Conservation (phyloP, 768 basidiomycete species). For the Gymnopilus dilepis region DNA sequence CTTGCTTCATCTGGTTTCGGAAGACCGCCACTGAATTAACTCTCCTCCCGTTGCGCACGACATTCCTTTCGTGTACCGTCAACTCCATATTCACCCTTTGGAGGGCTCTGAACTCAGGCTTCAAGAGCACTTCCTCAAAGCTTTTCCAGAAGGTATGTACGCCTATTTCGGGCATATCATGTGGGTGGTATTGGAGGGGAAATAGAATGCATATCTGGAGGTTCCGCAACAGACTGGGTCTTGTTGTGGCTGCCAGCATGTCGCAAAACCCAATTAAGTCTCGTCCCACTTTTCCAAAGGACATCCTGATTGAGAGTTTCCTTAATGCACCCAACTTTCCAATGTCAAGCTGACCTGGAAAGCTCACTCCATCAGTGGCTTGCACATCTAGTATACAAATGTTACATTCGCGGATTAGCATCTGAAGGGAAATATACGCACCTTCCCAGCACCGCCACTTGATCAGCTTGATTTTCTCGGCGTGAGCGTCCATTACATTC, state of each 20-base stretch:
- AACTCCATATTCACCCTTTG: conserved; percentile 20
- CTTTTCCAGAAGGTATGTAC: conserved; percentile 18
- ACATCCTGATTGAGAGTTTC: conserved; percentile 24
- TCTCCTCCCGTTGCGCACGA: conserved; percentile 12
- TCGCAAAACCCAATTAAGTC: conserved; percentile 22
- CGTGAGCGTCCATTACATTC: conserved; percentile 19
- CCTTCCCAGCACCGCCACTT: conserved; percentile 30
- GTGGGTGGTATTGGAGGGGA: conserved; percentile 16
- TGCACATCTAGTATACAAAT: conserved; percentile 8
- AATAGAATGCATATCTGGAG: conserved; percentile 22
- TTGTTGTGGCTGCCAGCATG: conserved; percentile 17
- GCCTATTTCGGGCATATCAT: conserved; percentile 10
- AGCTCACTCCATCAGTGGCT: conserved; percentile 14
- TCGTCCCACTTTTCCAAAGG: conserved; percentile 21
- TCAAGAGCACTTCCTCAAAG: conserved; percentile 12
- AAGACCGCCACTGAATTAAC: conserved; percentile 19
- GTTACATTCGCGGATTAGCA: not conserved
- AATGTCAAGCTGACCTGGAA: conserved; percentile 21
- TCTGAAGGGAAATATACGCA: not conserved
- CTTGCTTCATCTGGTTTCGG: conserved; percentile 17
- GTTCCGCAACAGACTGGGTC: conserved; percentile 5
- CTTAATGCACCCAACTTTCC: conserved; percentile 16
- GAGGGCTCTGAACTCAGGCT: conserved; percentile 14
- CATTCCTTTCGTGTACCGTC: conserved; percentile 20
- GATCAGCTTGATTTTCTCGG: conserved; percentile 21